Evolutionary conservation across 768 basidiomycete genomes (phyloP), one percentile per base, ranked within the genome.

Genomic region (Leccinum rimulosum): DNA sequence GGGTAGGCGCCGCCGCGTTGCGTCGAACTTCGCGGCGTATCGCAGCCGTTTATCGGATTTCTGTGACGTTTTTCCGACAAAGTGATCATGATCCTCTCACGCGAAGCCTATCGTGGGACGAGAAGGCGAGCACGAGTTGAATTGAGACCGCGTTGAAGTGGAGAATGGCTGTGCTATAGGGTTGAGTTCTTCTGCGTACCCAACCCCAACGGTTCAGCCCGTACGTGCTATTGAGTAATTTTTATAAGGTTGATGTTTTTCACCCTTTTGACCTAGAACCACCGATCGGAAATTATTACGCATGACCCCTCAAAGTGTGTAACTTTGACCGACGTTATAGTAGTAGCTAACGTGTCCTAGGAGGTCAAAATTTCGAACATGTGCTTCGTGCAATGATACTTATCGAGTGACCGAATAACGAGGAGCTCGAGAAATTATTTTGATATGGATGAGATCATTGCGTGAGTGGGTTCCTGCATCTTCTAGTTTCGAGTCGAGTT

Each of bases 121-220:
- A 48, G 49, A 59, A 48, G 22, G 36, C 22, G 49, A 50, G 30
- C 22, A 52, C n/a, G 22, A 51, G n/a, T n/a, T n/a, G 17, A 38
- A 3, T 22, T 52, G 27, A 35, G 48, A 64, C 10, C n/a, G n/a
- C 15, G 7, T 33, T 19, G 19, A n/a, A 12, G 43, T 43, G 51
- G 63, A 33, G 17, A 15, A 43, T 52, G 52, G 56, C 38, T 4
- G n/a, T 57, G 40, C 22, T 28, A 36, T 58, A 35, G 59, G n/a
- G n/a, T n/a, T n/a, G n/a, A n/a, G n/a, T n/a, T n/a, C n/a, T n/a
- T n/a, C n/a, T n/a, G n/a, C n/a, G n/a, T 48, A 25, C 19, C 47
- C 38, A 38, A 5, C 36, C n/a, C 43, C 35, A 38, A 8, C n/a
- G n/a, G n/a, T n/a, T 17, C 9, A 43, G n/a, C 17, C 40, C n/a